Evolutionary conservation across 345 rosid species (phyloP).

Genomic region (Populus simonii): DNA sequence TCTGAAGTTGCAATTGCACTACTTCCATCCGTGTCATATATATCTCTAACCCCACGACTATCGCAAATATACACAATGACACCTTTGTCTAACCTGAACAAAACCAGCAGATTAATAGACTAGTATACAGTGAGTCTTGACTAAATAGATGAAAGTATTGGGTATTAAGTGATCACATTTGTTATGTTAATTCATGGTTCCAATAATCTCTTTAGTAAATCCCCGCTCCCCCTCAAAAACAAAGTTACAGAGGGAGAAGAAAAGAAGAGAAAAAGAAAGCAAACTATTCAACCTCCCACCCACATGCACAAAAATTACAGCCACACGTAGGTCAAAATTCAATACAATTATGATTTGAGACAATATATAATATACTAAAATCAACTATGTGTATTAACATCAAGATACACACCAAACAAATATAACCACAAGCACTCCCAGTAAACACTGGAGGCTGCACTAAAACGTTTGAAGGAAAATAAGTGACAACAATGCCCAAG

Average conservation of each 20-base stretch:
- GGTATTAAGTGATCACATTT: neutral
- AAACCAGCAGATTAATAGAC: constrained; percentile 3
- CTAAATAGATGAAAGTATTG: neutral
- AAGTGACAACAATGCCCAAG: neutral
- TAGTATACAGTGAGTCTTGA: neutral
- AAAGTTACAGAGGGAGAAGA: too few relatives aligned
- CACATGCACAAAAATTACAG: neutral
- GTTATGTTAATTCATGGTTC: neutral
- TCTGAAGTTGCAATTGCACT: constrained; percentile 70
- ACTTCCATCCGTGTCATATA: constrained; percentile 89
- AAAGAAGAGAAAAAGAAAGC: neutral
- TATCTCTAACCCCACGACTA: constrained; percentile 80
- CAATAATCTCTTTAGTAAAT: neutral
- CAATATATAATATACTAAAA: too few relatives aligned
- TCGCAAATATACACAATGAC: constrained; percentile 90
- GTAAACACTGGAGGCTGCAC: neutral
- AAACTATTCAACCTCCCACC: neutral
- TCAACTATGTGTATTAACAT: too few relatives aligned
- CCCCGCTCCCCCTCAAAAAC: neutral
- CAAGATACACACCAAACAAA: neutral
- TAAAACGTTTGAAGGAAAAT: too few relatives aligned
- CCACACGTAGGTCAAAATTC: neutral
- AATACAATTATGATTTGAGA: too few relatives aligned
- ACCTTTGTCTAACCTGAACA: constrained; percentile 88
- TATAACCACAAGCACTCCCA: neutral